Base-by-base conservation (phyloP, 1,284 basidiomycete species). In the Boletellus deceptivus region DNA sequence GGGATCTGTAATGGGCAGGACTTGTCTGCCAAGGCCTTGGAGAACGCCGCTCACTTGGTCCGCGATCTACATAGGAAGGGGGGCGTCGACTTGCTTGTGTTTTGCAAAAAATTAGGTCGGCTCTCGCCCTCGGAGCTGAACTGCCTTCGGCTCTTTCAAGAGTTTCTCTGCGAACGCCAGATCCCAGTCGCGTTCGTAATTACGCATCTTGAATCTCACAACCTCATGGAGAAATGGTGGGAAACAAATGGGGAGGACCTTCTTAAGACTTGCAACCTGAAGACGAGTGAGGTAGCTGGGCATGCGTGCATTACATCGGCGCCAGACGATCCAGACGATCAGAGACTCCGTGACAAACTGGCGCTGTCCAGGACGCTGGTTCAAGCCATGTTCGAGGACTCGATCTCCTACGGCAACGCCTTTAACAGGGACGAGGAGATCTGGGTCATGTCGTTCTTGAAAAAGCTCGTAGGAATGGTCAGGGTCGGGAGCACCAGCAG, bases 151-250 rank as follows among this genome's bases (percentile, higher is more conserved):
- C 61, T 74, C 35, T 74, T 74, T 53, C 58, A 57, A 20, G 59
- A 66, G 17, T 60, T 64, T 40, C 60, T 75, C 24, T 74, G 70
- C 53, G 58, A 65, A 25, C 50, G 55, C 22, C 61, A 65, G 38
- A 60, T 73, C n/a, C 73, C 73, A 4, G 59, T 75, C n/a, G 70
- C 68, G 3, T 53, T 74, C n/a, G 54, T 71, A 13, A 60, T 74
- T 39, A 75, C 73, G 6, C 67, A 69, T 16, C 63, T 74, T 24
- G 74, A 75, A 53, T 20, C 51, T 17, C 56, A 61, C n/a, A 39
- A 34, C 4, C 42, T 38, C 2, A 69, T 69, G 63, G 65, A 68
- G 38, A 34, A 46, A 4, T 65, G 63, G 63, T 65, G 64, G 67
- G 40, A 46, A 20, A 18, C 4, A 17, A 55, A 68, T 22, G 60